A percentile compares a stretch with the other conserved stretches of the same genome.
These are phyloP conservation scores for Candida gorgasii DNA, from an alignment of 805 yeast genomes.

Conservation along the genomic window DNA sequence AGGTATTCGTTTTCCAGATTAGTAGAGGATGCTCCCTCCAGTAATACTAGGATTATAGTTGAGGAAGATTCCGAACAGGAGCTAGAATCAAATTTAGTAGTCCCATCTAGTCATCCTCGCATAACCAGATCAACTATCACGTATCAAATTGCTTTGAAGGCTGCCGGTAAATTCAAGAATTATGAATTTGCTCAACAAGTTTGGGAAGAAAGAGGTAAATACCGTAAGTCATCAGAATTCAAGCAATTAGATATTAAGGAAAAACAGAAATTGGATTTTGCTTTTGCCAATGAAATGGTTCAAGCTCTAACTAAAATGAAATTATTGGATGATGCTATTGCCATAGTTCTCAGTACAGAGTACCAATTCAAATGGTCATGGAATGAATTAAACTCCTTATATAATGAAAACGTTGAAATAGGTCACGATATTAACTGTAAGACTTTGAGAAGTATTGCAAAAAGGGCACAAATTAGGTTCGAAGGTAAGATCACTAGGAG, in stretches of 20 bases:
- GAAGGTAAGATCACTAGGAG: constrained; percentile 41
- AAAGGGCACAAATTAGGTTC: constrained; percentile 34
- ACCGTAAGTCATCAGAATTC: constrained; percentile 57
- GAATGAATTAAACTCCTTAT: constrained; percentile 32
- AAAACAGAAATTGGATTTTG: constrained; percentile 55
- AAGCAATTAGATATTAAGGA: constrained; percentile 31
- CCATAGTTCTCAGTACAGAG: constrained; percentile 64
- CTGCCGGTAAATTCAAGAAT: constrained; percentile 59
- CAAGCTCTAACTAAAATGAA: constrained; percentile 55
- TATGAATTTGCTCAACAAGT: constrained; percentile 59
- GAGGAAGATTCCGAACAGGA: constrained; percentile 19
- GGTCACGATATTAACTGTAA: constrained; percentile 32
- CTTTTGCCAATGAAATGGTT: constrained; percentile 74
- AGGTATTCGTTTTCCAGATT: constrained; percentile 25
- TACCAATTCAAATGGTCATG: constrained; percentile 71
- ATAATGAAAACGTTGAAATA: constrained; percentile 30
- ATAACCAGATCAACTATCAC: constrained; percentile 33
- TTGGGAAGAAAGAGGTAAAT: constrained; percentile 80
- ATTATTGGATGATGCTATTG: constrained; percentile 66
- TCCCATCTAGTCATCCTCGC: neutral
- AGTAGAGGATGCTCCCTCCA: constrained; percentile 9
- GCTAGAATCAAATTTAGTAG: neutral
- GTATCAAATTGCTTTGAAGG: constrained; percentile 64
- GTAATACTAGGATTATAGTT: constrained; percentile 12
- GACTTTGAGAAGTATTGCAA: constrained; percentile 34